These are phyloP conservation scores for Penicillium silybi DNA, from an alignment of 495 filamentous ascomycete genomes.

Conservation along the genomic window DNA sequence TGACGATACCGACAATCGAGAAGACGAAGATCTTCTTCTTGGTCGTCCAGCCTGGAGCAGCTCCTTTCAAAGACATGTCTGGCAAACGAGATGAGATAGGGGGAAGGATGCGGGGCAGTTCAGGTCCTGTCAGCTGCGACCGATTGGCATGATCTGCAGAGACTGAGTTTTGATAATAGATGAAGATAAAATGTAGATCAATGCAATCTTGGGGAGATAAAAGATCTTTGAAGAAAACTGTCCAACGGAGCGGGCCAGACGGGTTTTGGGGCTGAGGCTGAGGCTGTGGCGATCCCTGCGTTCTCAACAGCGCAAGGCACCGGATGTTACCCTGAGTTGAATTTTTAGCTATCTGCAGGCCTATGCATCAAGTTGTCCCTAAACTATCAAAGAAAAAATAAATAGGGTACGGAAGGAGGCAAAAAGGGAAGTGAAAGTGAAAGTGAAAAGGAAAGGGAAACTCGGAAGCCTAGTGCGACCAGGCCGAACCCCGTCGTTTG, in stretches of 20 bases:
- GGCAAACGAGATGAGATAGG: neutral
- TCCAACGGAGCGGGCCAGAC: conserved; percentile 3
- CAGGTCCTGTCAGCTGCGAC: neutral
- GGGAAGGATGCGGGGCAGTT: neutral
- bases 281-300: conserved; percentile 10
- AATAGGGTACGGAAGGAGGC: neutral
- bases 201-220: conserved; percentile 2
- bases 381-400: neutral
- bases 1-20: conserved; percentile 23
- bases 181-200: conserved; percentile 11
- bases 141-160: neutral
- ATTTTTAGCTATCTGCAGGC: neutral
- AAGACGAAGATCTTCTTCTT: conserved; percentile 39
- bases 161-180: neutral
- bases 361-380: neutral
- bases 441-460: neutral
- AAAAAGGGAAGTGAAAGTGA: no score
- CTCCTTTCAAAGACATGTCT: conserved; percentile 10
- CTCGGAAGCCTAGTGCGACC: conserved; percentile 1
- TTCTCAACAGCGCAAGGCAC: neutral
- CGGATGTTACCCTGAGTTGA: conserved; percentile 6
- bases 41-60: conserved; percentile 33
- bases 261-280: conserved; percentile 12
- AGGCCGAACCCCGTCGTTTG: neutral
- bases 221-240: conserved; percentile 14